These are phyloP conservation scores for Kluyveromyces siamensis DNA, from an alignment of 805 yeast species.

Conservation along the genomic window DNA sequence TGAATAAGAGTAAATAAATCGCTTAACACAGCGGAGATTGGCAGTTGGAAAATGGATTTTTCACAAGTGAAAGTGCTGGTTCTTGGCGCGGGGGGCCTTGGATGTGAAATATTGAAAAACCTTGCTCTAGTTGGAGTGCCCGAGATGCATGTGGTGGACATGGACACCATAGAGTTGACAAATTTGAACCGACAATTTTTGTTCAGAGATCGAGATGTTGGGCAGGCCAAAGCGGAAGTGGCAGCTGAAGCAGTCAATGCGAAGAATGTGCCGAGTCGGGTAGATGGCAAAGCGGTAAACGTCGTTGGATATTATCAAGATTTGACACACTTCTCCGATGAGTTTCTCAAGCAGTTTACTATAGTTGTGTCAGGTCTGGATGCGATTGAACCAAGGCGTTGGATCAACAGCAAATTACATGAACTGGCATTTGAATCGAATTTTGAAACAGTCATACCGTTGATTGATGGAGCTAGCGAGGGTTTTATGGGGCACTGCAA, in stretches of 20 bases:
- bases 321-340: slow-evolving; percentile 53
- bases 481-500: slow-evolving; percentile 90
- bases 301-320: slow-evolving; percentile 55
- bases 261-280: slow-evolving; percentile 6
- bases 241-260: slow-evolving; percentile 56
- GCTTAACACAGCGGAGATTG: too few relatives aligned
- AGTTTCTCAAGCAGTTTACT: slow-evolving; percentile 58
- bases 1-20: too few relatives aligned
- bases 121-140: slow-evolving; percentile 64
- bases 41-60: background rate
- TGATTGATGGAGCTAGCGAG: slow-evolving; percentile 94
- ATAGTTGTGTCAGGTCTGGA: slow-evolving; percentile 83
- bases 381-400: slow-evolving; percentile 80
- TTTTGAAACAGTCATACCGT: slow-evolving; percentile 44
- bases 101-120: slow-evolving; percentile 82
- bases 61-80: slow-evolving; percentile 46
- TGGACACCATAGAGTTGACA: slow-evolving; percentile 87
- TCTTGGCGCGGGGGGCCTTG: slow-evolving; percentile 94
- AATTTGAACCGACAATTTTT: slow-evolving; percentile 88
- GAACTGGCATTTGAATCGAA: slow-evolving; percentile 48
- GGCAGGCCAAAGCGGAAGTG: slow-evolving; percentile 70
- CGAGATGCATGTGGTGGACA: slow-evolving; percentile 76
- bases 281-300: slow-evolving; percentile 30
- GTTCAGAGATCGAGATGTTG: slow-evolving; percentile 73
- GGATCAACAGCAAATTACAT: slow-evolving; percentile 70